phyloP scores from a whole-genome alignment of 2,329 filamentous ascomycete genomes.

The Fragosphaeria purpurea region DNA sequence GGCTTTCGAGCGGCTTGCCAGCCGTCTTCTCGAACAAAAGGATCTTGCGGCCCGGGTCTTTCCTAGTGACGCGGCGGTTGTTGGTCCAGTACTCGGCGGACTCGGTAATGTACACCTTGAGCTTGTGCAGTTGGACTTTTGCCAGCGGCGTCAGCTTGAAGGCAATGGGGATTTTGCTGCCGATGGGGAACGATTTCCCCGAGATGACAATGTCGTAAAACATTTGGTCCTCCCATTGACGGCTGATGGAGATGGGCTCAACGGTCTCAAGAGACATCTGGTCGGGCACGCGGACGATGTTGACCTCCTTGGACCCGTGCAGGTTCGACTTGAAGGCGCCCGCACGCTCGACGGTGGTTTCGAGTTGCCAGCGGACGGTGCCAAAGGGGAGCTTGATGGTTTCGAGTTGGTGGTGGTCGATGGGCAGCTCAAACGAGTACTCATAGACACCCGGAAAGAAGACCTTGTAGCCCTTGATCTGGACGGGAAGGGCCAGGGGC shows the following conservation, averaged over 20 bases:
- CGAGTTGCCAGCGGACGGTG: conserved; percentile 78
- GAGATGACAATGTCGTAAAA: conserved; percentile 96
- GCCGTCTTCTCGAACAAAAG: conserved; percentile 81
- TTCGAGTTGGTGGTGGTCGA: conserved; percentile 81
- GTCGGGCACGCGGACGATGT: conserved; percentile 73
- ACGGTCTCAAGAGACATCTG: conserved; percentile 84
- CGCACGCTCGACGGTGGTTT: conserved; percentile 73
- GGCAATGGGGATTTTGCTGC: conserved; percentile 78
- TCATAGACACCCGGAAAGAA: conserved; percentile 65
- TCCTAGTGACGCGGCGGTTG: conserved; percentile 73
- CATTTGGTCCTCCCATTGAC: conserved; percentile 90
- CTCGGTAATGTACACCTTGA: conserved; percentile 86
- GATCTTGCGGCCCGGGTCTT: conserved; percentile 76
- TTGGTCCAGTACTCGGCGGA: conserved; percentile 85
- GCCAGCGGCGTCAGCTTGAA: conserved; percentile 89
- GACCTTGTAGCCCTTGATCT: conserved; percentile 68
- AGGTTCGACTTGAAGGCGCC: conserved; percentile 87
- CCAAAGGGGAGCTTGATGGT: conserved; percentile 82
- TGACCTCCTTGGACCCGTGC: conserved; percentile 70
- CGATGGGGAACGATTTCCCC: conserved; percentile 86
- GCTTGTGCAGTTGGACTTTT: conserved; percentile 85
- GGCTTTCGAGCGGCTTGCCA: conserved; percentile 62
- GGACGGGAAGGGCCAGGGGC: conserved; percentile 48
- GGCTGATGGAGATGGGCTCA: conserved; percentile 86
- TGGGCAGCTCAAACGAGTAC: conserved; percentile 72